phyloP scores from a whole-genome alignment of 345 rosid genomes.

The Populus alba region DNA sequence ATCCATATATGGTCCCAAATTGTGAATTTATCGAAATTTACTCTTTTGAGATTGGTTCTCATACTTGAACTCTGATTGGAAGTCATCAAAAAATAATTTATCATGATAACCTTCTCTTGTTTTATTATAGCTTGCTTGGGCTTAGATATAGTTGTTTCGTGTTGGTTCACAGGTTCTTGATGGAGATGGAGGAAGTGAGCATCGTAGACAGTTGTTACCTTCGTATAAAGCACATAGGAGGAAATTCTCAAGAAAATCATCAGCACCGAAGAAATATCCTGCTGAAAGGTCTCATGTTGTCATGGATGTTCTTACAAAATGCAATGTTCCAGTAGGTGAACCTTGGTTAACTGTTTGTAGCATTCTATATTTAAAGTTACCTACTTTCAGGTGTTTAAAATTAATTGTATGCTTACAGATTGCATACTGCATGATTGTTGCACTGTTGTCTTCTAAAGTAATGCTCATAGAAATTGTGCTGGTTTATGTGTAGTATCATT shows the following conservation, averaged over 20 bases:
- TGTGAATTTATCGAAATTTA: not conserved
- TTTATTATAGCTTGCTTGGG: not conserved
- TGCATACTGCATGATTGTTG: too few species aligned
- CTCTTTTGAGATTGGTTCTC: not conserved
- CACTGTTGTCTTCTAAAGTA: too few species aligned
- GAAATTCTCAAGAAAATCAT: slow-evolving; percentile 30
- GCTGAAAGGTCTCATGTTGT: slow-evolving; percentile 45
- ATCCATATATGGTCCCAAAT: not conserved
- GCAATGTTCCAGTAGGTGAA: slow-evolving; percentile 82
- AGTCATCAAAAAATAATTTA: not conserved
- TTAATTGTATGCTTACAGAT: not conserved
- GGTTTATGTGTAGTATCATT: too few species aligned
- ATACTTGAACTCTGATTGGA: too few species aligned
- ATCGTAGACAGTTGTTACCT: slow-evolving; percentile 67
- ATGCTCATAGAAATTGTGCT: too few species aligned
- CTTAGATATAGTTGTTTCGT: not conserved
- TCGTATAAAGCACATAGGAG: slow-evolving; percentile 81
- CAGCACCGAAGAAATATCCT: slow-evolving; percentile 35
- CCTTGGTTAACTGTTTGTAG: slow-evolving; percentile 1
- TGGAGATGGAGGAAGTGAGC: slow-evolving; percentile 71
- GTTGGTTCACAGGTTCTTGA: slow-evolving; percentile 62
- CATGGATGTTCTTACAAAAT: slow-evolving; percentile 57
- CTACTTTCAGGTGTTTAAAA: not conserved
- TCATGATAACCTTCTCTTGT: not conserved
- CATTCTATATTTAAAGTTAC: not conserved